These are phyloP conservation scores for Blastobotrys apis DNA, from an alignment of 1,139 yeast species.

Conservation along the genomic window DNA sequence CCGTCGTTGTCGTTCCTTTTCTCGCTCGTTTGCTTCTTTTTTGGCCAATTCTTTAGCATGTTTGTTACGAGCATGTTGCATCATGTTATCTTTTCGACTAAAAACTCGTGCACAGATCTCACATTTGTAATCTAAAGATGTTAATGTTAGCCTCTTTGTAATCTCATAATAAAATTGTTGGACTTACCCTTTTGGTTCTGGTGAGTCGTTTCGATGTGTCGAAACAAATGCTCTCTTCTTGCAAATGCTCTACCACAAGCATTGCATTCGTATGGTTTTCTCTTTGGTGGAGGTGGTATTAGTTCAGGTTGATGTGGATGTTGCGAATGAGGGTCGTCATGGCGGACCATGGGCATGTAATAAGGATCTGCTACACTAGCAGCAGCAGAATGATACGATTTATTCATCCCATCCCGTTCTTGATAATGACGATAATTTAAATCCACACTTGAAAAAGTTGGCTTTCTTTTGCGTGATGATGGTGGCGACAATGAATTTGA, in stretches of 20 bases:
- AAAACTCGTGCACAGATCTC: slow-evolving; percentile 26
- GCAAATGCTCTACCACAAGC: slow-evolving; percentile 29
- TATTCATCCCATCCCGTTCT: background rate
- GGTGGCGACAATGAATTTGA: slow-evolving; percentile 13
- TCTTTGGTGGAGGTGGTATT: slow-evolving; percentile 16
- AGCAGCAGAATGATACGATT: slow-evolving; percentile 5
- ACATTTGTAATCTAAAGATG: slow-evolving; percentile 26
- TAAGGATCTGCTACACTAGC: slow-evolving; percentile 13
- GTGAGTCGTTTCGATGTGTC: slow-evolving; percentile 30
- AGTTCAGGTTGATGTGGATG: slow-evolving; percentile 5
- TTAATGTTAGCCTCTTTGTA: too few relatives aligned
- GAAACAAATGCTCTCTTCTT: slow-evolving; percentile 27
- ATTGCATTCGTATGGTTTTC: slow-evolving; percentile 26
- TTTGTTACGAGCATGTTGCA: slow-evolving; percentile 30
- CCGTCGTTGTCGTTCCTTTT: background rate
- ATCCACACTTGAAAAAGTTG: slow-evolving; percentile 12
- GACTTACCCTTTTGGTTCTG: slow-evolving; percentile 26
- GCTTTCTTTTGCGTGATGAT: slow-evolving; percentile 9
- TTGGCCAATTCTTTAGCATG: slow-evolving; percentile 18
- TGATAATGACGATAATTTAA: slow-evolving; percentile 4
- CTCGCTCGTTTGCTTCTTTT: slow-evolving; percentile 8
- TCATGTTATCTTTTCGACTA: slow-evolving; percentile 29
- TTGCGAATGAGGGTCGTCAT: background rate
- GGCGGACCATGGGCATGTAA: slow-evolving; percentile 4
- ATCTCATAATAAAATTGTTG: background rate